phyloP scores from a whole-genome alignment of 179 eudicot genomes.

The Camellia oleifera region DNA sequence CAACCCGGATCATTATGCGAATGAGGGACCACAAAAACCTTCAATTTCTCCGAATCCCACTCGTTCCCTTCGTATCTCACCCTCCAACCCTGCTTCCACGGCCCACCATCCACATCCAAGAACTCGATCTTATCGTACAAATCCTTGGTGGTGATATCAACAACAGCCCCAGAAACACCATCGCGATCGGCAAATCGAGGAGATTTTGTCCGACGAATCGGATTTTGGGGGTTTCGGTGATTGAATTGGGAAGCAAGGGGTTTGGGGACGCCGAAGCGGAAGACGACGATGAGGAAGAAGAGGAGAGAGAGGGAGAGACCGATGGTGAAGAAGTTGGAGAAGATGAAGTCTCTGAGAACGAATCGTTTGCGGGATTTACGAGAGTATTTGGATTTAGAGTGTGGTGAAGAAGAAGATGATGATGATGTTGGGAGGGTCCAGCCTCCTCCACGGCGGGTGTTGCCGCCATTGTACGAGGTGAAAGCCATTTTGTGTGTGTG shows the following conservation, averaged over 20 bases:
- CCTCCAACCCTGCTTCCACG: constrained; percentile 98
- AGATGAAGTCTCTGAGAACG: constrained; percentile 52
- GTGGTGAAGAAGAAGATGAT: constrained; percentile 23
- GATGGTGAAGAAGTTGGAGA: constrained; percentile 67
- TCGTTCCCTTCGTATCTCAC: constrained; percentile 77
- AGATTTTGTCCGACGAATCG: constrained; percentile 24
- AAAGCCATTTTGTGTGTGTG: too few species aligned
- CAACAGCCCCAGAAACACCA: constrained; percentile 40
- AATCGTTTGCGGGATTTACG: constrained; percentile 53
- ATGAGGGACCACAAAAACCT: constrained; percentile 88
- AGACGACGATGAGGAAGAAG: constrained; percentile 47
- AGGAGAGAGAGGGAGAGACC: constrained; percentile 43
- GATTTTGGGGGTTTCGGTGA: constrained; percentile 29
- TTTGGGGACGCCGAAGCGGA: constrained; percentile 35
- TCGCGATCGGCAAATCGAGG: constrained; percentile 20
- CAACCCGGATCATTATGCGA: constrained; percentile 99
- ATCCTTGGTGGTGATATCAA: constrained; percentile 78
- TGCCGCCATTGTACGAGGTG: constrained; percentile 53
- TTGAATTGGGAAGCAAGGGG: constrained; percentile 31
- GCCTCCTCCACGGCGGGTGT: constrained; percentile 46
- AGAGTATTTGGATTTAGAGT: constrained; percentile 39
- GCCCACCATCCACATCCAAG: constrained; percentile 81
- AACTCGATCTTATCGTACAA: constrained; percentile 82
- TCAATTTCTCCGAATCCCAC: constrained; percentile 87
- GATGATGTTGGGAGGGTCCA: constrained; percentile 36